Base-by-base conservation (phyloP, 2,329 filamentous ascomycete genomes). In the Didymellaceae sp. region DNA sequence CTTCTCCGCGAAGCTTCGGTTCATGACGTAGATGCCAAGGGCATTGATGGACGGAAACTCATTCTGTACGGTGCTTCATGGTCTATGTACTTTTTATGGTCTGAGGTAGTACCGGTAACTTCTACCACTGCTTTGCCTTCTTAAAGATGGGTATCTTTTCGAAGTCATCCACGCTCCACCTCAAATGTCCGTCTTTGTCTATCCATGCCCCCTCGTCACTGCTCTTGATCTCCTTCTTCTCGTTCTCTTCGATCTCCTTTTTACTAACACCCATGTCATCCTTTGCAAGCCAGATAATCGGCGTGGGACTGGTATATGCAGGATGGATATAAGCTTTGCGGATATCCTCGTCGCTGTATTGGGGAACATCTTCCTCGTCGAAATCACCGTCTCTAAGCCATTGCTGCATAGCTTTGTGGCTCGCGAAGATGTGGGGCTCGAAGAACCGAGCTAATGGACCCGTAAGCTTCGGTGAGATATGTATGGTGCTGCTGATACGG, bases 281-380 rank as follows among this genome's bases (percentile, higher is more conserved):
- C 38, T 51, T 65, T 14, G 69, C 61, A 14, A 74, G 20, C 70
- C 71, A 73, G 6, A 72, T 55, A n/a, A 68, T 24, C 0, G 71
- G 68, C 31, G 68, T 69, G 32, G 57, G 57, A 32, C 63, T 68
- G n/a, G 66, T 66, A 20, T 68, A 68, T 22, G 64, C 69, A 3
- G 71, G 71, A 39, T 74, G 66, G 18, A 68, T 35, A 40, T 73
- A 73, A 21, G 69, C 71, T 37, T 68, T 74, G 24, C 63, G 61
- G 6, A 72, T 6, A 21, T 67, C 63, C 4, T 70, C 67, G 10
- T 72, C 69, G 14, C 45, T 63, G 38, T 73, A 73, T 24, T 67
- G 53, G 2, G 66, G 69, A 11, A 67, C 55, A 42, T 70, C 62
- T 9, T 69, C 65, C 17, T 66, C 59, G 21, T 70, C 63, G 25